Base-by-base conservation (phyloP, 495 filamentous ascomycete genomes). In the Elaphomyces granulatus region DNA sequence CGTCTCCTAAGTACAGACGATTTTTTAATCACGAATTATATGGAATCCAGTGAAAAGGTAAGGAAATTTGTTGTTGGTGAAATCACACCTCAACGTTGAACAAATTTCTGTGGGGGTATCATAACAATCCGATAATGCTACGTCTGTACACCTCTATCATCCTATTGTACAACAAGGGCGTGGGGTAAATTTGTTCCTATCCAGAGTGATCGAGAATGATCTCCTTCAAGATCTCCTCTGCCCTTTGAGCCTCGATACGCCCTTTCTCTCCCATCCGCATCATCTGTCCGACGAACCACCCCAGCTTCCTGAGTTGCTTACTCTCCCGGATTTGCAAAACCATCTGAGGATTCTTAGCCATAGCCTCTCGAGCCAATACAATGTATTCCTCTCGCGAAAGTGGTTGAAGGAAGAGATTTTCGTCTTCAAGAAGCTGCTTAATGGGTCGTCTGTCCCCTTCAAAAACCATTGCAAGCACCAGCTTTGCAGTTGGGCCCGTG, bases 241-340 rank as follows among this genome's bases (percentile, higher is more conserved):
- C 92, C 44, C 68, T 73, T 36, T 60, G 67, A 4, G 88, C 78
- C 58, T 92, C 79, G 21, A 94, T 77, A 3, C 73, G 78, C 23
- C 86, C 81, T 47, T 84, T 77, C 20, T 74, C 73, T 6, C 84
- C 80, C 26, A 63, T 60, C 35, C 74, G 69, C 71, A 98, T 85
- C 83, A 95, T 90, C 59, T 81, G 80, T 14, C 90, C 90, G 3
- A 98, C 78, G 45, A 96, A 77, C 58, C 79, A 95, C 50, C 78
- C 80, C 20, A 92, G 57, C 59, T 94, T 93, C 2, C 81, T 80
- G 36, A 75, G 67, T 40, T 80, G 74, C 20, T 74, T 72, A 47
- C 78, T 72, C 20, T 56, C 56, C 36, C 72, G 55, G 45, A 93
- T 83, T 49, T 84, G 75, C 47, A 67, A 62, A 33, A 90, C 64